A percentile compares a stretch with the other conserved stretches of the same genome.
phyloP scores from a whole-genome alignment of 352 stramenopile genomes.

The Phytopythium mirpurense region DNA sequence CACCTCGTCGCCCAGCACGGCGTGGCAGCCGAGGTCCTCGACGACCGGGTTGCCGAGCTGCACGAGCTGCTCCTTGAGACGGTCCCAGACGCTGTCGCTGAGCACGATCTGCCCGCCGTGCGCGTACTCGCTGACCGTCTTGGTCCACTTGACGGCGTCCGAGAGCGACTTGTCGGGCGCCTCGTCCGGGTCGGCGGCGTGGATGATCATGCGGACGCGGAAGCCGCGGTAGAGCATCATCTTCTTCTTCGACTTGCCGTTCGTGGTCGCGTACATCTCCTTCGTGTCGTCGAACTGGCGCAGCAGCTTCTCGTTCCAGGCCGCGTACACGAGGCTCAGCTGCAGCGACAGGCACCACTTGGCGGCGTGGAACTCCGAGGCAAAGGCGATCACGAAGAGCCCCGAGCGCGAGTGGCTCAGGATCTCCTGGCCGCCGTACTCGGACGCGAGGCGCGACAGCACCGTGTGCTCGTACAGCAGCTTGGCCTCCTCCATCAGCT shows the following conservation, averaged over 20 bases:
- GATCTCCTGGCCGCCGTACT: slow-evolving; percentile 82
- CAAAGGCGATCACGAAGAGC: slow-evolving; percentile 81
- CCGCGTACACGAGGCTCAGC: slow-evolving; percentile 78
- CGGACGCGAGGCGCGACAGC: slow-evolving; percentile 69
- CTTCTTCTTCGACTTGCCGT: slow-evolving; percentile 67
- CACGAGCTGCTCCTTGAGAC: slow-evolving; percentile 82
- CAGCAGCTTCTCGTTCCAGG: slow-evolving; percentile 86
- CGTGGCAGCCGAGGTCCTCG: slow-evolving; percentile 78
- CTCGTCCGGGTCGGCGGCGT: slow-evolving; percentile 55
- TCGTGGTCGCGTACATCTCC: slow-evolving; percentile 53
- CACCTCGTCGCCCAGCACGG: slow-evolving; percentile 67
- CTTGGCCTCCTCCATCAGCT: slow-evolving; percentile 85
- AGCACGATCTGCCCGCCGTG: slow-evolving; percentile 83
- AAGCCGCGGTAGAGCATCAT: slow-evolving; percentile 79
- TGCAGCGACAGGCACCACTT: slow-evolving; percentile 86
- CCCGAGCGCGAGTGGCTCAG: slow-evolving; percentile 68
- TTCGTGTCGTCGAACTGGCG: slow-evolving; percentile 81
- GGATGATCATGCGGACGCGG: slow-evolving; percentile 84
- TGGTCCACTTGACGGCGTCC: slow-evolving; percentile 80
- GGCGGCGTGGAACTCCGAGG: slow-evolving; percentile 81
- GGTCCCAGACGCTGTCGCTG: slow-evolving; percentile 82
- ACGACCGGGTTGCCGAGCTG: slow-evolving; percentile 84
- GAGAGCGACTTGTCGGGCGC: slow-evolving; percentile 53
- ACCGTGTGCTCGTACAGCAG: slow-evolving; percentile 85
- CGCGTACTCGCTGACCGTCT: slow-evolving; percentile 77